phyloP scores from a whole-genome alignment of 768 basidiomycete genomes.

The Kondoa malvinella region DNA sequence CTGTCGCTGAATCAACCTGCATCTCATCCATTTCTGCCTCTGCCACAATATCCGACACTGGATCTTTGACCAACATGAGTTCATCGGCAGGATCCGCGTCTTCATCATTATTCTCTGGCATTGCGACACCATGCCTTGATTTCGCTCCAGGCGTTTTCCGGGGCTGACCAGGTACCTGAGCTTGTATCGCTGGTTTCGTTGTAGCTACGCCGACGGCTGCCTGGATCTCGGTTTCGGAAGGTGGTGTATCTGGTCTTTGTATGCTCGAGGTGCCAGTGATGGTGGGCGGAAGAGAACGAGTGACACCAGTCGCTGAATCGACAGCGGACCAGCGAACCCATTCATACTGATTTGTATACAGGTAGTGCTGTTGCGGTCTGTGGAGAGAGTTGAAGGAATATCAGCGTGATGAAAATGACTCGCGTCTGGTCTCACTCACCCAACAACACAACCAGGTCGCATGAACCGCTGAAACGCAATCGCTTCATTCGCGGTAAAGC shows the following conservation, averaged over 20 bases:
- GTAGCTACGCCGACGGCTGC: slow-evolving; percentile 3
- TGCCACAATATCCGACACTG: not conserved
- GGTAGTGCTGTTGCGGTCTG: slow-evolving; percentile 46
- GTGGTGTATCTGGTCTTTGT: slow-evolving; percentile 10
- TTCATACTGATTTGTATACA: slow-evolving; percentile 84
- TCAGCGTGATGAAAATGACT: not conserved
- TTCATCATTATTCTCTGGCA: slow-evolving; percentile 14
- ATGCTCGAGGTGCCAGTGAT: slow-evolving; percentile 11
- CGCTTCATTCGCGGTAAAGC: slow-evolving; percentile 85
- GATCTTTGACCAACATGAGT: slow-evolving; percentile 8
- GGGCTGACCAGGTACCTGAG: slow-evolving; percentile 26
- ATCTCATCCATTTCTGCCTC: not conserved
- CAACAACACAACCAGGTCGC: slow-evolving; percentile 50
- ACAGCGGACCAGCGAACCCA: slow-evolving; percentile 86
- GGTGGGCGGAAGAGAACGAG: slow-evolving; percentile 27
- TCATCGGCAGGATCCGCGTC: slow-evolving; percentile 6
- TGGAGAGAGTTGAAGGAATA: not conserved
- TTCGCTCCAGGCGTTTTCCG: slow-evolving; percentile 66
- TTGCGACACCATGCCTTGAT: slow-evolving; percentile 10
- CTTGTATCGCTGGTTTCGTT: not conserved
- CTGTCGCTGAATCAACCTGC: not conserved
- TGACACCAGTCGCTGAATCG: slow-evolving; percentile 38
- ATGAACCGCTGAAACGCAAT: slow-evolving; percentile 98
- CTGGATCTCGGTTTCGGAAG: slow-evolving; percentile 13
- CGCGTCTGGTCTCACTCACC: not conserved